These are phyloP conservation scores for Logfia minima DNA, from an alignment of 129 eudicot genomes.

Conservation along the genomic window DNA sequence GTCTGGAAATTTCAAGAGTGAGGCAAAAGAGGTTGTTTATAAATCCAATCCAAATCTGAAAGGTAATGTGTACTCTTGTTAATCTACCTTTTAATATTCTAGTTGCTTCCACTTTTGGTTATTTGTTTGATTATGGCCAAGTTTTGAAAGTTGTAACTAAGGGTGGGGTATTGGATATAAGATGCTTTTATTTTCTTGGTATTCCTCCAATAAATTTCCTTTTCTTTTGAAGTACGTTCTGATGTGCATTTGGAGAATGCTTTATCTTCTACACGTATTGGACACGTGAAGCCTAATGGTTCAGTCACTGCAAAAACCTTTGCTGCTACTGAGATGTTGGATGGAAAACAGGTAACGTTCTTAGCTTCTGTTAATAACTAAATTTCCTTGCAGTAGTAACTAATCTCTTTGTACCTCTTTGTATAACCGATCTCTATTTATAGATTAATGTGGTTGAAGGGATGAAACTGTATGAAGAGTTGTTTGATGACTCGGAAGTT, in stretches of 20 bases:
- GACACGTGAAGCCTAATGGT: slow-evolving; percentile 33
- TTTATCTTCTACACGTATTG: slow-evolving; percentile 26
- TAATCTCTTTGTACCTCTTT: not conserved
- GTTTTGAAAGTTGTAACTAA: not conserved
- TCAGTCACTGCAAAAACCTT: slow-evolving; percentile 48
- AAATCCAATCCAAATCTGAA: slow-evolving; percentile 21
- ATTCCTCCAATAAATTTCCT: not conserved
- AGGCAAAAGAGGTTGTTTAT: slow-evolving; percentile 38
- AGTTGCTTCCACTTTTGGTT: not conserved
- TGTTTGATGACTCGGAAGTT: slow-evolving; percentile 60
- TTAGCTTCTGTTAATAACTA: not conserved
- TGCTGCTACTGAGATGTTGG: slow-evolving; percentile 57
- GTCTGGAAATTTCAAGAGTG: slow-evolving; percentile 31
- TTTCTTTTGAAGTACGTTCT: slow-evolving; percentile 24
- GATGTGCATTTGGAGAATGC: slow-evolving; percentile 33
- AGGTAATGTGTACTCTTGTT: slow-evolving; percentile 29
- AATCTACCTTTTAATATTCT: not conserved
- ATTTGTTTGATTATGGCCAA: slow-evolving; percentile 6
- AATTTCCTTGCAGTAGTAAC: not conserved
- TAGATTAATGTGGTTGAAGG: slow-evolving; percentile 30
- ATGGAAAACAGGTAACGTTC: slow-evolving; percentile 56
- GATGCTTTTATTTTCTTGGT: not conserved
- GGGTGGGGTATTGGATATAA: slow-evolving; percentile 2
- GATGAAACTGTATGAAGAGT: slow-evolving; percentile 51
- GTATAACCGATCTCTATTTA: not conserved